Percentiles rank a stretch among this genome's conserved stretches.
Conservation (phyloP, 192 early-diverging fungal genomes). For the Funneliformis mosseae region DNA sequence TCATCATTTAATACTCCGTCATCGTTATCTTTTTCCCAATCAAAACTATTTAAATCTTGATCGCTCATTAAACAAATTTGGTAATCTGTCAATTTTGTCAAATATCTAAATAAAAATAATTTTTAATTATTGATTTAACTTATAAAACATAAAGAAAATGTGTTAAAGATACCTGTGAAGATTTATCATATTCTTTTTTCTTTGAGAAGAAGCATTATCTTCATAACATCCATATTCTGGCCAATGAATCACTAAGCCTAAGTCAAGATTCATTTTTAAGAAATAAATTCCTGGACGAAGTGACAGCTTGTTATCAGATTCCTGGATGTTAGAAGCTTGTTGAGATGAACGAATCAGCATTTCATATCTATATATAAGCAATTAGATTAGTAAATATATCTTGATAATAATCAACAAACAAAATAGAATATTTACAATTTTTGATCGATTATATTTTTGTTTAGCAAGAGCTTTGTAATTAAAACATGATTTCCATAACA, state of each 20-base stretch:
- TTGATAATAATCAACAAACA: too few species aligned
- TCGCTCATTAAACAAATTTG: conserved; percentile 34
- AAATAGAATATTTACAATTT: conserved; percentile 8
- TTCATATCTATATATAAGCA: not conserved
- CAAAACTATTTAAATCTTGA: conserved; percentile 19
- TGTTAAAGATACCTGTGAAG: conserved; percentile 33
- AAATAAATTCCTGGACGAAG: conserved; percentile 10
- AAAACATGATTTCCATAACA: conserved; percentile 24
- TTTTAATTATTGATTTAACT: too few species aligned
- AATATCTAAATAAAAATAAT: not conserved
- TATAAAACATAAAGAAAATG: not conserved
- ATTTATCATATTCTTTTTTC: conserved; percentile 37
- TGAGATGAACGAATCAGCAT: too few species aligned
- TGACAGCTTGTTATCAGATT: not conserved
- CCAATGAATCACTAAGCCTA: conserved; percentile 33
- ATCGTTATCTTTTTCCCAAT: conserved; percentile 1
- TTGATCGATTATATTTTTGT: not conserved
- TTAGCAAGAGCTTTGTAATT: conserved; percentile 24
- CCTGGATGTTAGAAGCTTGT: too few species aligned
- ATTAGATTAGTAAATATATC: not conserved
- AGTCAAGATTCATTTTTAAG: not conserved
- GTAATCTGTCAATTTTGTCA: conserved; percentile 30
- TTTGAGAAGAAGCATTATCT: conserved; percentile 20
- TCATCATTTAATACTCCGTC: not conserved
- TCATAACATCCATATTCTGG: conserved; percentile 33